A percentile compares a stretch with the other conserved stretches of the same genome.
Conservation (phyloP, 345 rosid genomes). For the Eucalyptus camaldulensis region DNA sequence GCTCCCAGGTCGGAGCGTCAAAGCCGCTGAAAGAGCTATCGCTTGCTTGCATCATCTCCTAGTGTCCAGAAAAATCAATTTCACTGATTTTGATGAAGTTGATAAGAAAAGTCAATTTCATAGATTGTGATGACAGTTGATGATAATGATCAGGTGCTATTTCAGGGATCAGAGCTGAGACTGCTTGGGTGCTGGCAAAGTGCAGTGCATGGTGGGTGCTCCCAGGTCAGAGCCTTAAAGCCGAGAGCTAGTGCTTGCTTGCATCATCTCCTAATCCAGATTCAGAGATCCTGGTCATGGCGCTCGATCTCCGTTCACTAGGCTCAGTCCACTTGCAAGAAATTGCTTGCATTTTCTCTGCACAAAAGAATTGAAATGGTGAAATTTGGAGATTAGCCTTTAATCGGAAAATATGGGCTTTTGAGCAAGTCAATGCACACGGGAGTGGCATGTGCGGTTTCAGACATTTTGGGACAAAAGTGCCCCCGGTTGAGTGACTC, state of each 20-base stretch:
- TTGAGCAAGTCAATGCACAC: background rate
- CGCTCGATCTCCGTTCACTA: conserved; percentile 78
- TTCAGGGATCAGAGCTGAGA: conserved; percentile 90
- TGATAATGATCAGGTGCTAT: conserved; percentile 51
- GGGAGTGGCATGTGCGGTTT: background rate
- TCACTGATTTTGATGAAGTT: background rate
- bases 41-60: conserved; percentile 40
- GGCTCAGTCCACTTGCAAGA: conserved; percentile 22
- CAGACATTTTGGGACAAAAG: background rate
- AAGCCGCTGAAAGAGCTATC: conserved; percentile 68
- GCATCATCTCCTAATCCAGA: conserved; percentile 63
- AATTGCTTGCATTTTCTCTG: background rate
- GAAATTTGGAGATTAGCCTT: background rate
- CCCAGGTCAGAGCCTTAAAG: conserved; percentile 66
- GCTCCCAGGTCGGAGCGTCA: conserved; percentile 60
- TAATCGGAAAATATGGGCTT: background rate
- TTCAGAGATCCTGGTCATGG: conserved; percentile 53
- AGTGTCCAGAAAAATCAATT: conserved; percentile 26
- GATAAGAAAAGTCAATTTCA: background rate
- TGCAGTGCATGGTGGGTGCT: conserved; percentile 63
- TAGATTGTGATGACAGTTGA: background rate
- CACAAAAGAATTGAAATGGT: background rate
- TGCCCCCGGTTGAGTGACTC: background rate
- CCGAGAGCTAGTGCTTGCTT: conserved; percentile 47
- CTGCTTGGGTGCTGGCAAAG: conserved; percentile 67